Evolutionary conservation across 1,139 yeast species (phyloP).

Genomic region (Candida glucosophila): DNA sequence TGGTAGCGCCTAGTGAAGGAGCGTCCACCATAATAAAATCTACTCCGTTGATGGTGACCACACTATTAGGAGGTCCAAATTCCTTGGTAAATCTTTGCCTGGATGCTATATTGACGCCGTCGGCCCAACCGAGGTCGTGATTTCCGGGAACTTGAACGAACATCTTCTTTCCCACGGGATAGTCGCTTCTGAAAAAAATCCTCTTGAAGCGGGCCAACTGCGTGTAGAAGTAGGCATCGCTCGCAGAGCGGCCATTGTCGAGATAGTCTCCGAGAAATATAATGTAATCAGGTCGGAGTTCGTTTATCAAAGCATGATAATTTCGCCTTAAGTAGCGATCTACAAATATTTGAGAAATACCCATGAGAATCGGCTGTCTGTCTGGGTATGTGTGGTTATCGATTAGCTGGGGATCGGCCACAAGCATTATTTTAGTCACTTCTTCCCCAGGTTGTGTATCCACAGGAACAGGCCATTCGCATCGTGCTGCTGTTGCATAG

Average conservation of each 20-base stretch:
- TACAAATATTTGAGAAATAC: constrained; percentile 39
- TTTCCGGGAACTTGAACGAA: constrained; percentile 42
- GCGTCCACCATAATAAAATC: constrained; percentile 40
- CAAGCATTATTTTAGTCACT: constrained; percentile 16
- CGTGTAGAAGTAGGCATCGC: constrained; percentile 27
- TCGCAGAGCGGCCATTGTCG: constrained; percentile 43
- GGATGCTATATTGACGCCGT: constrained; percentile 32
- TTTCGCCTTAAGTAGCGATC: constrained; percentile 41
- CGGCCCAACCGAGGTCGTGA: constrained; percentile 50
- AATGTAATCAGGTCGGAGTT: constrained; percentile 35
- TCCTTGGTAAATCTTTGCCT: constrained; percentile 26
- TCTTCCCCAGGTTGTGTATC: constrained; percentile 5
- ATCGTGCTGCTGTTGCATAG: constrained; percentile 15
- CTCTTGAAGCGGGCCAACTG: constrained; percentile 31
- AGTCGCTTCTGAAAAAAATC: constrained; percentile 21
- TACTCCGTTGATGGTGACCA: constrained; percentile 24
- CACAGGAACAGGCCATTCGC: constrained; percentile 26
- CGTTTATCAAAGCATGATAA: constrained; percentile 27
- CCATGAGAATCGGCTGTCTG: constrained; percentile 24
- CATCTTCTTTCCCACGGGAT: constrained; percentile 17
- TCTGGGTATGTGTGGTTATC: constrained; percentile 45
- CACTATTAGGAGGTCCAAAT: constrained; percentile 35
- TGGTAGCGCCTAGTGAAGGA: constrained; percentile 30
- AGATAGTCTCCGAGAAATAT: constrained; percentile 46
- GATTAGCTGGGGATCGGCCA: constrained; percentile 42